These are phyloP conservation scores for Saccharomycopsis hybrid DNA, from an alignment of 1,139 yeast genomes.

Conservation along the genomic window DNA sequence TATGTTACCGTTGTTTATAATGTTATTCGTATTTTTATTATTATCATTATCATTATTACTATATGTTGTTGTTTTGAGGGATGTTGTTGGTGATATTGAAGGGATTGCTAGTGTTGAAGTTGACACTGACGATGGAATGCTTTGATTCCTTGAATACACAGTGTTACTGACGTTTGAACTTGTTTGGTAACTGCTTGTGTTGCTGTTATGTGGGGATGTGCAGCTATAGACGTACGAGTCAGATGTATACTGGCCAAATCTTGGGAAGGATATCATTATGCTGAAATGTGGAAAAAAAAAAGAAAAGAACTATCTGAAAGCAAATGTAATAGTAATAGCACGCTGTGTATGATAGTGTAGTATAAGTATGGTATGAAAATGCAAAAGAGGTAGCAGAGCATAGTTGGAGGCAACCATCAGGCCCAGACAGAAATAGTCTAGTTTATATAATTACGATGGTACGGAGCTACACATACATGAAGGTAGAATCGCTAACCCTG, in stretches of 20 bases:
- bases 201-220: not conserved
- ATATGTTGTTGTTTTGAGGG: not conserved
- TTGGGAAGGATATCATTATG: constrained; percentile 16
- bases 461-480: not conserved
- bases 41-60: no score
- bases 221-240: not conserved
- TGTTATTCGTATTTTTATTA: no score
- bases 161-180: no score
- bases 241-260: constrained; percentile 17
- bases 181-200: not conserved
- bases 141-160: no score
- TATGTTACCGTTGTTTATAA: no score
- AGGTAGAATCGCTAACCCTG: not conserved
- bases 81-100: not conserved
- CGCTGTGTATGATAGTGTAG: not conserved
- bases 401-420: not conserved
- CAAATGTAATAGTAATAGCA: no score
- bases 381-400: not conserved
- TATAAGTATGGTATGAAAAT: not conserved
- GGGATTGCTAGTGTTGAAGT: not conserved
- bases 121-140: no score
- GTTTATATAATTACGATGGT: not conserved
- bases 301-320: no score
- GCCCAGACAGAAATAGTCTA: not conserved
- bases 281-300: not conserved